Evolutionary conservation across 1,284 basidiomycete genomes (phyloP), one percentile per base, ranked within the genome.

Genomic region (Boletus subluridellus): DNA sequence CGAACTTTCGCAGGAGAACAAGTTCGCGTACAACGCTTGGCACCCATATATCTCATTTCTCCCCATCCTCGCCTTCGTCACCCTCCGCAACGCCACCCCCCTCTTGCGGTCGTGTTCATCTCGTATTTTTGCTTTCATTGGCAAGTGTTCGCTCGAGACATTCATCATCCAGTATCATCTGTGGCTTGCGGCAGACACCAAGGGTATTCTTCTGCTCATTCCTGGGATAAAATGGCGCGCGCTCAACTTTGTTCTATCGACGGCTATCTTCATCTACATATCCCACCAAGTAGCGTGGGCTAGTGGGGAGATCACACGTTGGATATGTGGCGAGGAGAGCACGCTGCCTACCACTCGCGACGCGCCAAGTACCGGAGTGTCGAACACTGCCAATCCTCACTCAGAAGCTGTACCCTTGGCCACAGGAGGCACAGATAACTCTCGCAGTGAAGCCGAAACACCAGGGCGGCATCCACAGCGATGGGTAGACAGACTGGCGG

Each of bases 81-180:
- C 83, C 46, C 77, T 95, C 26, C 82, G 93, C 56, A 95, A 95
- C 67, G 87, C 90, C 30, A 92, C 77, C 42, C 77, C 81, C 3
- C 74, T 84, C 46, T 75, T 94, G 52, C 85, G 93, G 24, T 89
- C 89, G 1, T 81, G 79, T 32, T 84, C 83, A 26, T 90, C 86
- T 11, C 78, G 77, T 34, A 75, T 85, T 24, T 95, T 94, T 74
- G 85, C 84, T 42, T 93, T 90, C 72, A 81, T 95, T 57, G 93
- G 93, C 45, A 84, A 80, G 68, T 92, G 89, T 73, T 92, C 89
- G 6, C 79, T 94, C 48, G 92, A 94, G 73, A 89, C 90, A 0
- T 94, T 93, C 71, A 89, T 95, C 68, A 84, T 94, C 63, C 92
- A 95, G 71, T 95, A 89, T 74, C 93, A 95, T 73, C 79, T 93